A percentile compares a stretch with the other conserved stretches of the same genome.
Conservation (phyloP, 2,329 filamentous ascomycete species). For the Chaetomium sp. region DNA sequence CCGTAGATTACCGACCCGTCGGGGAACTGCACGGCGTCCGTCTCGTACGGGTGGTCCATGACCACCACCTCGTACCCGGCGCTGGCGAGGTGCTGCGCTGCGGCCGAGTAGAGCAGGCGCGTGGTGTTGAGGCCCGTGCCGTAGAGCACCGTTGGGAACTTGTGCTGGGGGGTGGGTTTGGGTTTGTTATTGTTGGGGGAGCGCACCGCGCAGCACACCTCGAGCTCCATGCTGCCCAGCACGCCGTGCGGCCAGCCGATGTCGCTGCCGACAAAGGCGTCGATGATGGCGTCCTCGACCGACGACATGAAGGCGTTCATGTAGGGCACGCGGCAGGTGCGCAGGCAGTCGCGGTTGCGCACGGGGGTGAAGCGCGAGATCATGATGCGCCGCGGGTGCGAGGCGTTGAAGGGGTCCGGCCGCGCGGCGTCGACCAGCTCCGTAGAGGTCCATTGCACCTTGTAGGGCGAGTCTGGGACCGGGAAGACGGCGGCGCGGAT, state of each 20-base stretch:
- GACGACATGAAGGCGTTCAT: constrained; percentile 31
- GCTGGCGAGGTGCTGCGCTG: constrained; percentile 46
- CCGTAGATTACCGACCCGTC: constrained; percentile 40
- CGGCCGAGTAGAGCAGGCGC: constrained; percentile 44
- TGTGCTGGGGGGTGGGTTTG: not conserved
- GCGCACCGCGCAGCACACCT: constrained; percentile 32
- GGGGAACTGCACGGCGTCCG: constrained; percentile 45
- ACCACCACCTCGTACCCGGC: constrained; percentile 46
- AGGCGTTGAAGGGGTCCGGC: constrained; percentile 36
- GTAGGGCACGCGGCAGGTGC: constrained; percentile 33
- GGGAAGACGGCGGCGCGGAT: constrained; percentile 10
- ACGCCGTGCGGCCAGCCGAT: constrained; percentile 30
- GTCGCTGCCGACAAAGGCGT: constrained; percentile 21
- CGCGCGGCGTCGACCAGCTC: constrained; percentile 43
- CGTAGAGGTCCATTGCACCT: constrained; percentile 18
- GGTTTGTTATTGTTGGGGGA: not conserved
- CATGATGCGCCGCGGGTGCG: constrained; percentile 34
- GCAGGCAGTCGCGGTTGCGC: constrained; percentile 23
- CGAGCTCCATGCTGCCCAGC: constrained; percentile 30
- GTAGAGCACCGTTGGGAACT: constrained; percentile 29
- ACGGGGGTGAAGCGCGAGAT: constrained; percentile 35
- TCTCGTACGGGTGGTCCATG: constrained; percentile 50
- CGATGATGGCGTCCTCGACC: constrained; percentile 33
- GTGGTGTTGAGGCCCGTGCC: constrained; percentile 31
- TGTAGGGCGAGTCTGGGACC: constrained; percentile 13